Base-by-base conservation (phyloP, 73 alveolate genomes). In the Durusdinium trenchii region DNA sequence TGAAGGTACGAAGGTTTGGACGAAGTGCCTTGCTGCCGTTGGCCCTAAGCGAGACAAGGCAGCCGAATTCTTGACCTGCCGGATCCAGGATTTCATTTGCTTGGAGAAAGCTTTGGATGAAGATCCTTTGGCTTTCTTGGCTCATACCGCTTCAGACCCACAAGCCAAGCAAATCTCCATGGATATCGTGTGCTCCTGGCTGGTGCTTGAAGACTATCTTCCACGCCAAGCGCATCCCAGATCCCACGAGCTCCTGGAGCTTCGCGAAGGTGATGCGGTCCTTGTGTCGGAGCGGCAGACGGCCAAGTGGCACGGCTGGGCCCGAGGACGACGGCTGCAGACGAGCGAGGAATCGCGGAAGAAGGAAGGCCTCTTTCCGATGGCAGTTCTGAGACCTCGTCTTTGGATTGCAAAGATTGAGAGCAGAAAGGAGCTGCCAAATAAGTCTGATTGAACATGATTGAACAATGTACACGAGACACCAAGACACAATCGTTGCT, bases 301-400 rank as follows among this genome's bases (percentile, higher is more conserved):
- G 50, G 94, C 76, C n/a, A 84, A 32, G 42, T 84, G 94, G 94
- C 16, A 48, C 5, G 94, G 94, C 51, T 84, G 94, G 94, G 94
- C 94, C 48, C 50, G 20, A 28, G 94, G 94, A 73, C 48, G 94
- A 84, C 18, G 3, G 32, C 18, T 20, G 9, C n/a, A n/a, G n/a
- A n/a, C n/a, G n/a, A n/a, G n/a, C n/a, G n/a, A n/a, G n/a, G 20
- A 50, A 73, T 48, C 71, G 12, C 57, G 62, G 5, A 32, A 5
- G 23, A 43, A 10, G 12, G 86, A 76, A 43, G 90, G 94, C 18
- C 50, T 45, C 51, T 84, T 84, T 52, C 50, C 50, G 40, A n/a
- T 84, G 94, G 54, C 16, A 28, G 16, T 35, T 16, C 52, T 84
- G 35, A 32, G 94, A 18, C 94, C 94, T 2, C 94, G 51, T 38